Base-by-base conservation (phyloP, 2,329 filamentous ascomycete genomes). In the Phyllosticta citriasiana region DNA sequence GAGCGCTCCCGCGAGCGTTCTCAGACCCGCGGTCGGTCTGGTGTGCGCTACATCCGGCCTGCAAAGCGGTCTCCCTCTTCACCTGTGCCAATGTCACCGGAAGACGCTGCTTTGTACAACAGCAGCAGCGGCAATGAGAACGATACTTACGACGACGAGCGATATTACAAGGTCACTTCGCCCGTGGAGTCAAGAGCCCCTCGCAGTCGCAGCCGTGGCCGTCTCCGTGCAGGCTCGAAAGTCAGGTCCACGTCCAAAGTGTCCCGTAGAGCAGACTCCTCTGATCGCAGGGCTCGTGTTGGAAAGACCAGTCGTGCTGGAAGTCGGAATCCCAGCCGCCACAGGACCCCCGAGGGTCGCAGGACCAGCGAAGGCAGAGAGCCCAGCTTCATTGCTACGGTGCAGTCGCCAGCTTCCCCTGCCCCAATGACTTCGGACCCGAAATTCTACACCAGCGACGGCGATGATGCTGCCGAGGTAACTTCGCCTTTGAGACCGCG, bases 61-160 rank as follows among this genome's bases (percentile, higher is more conserved):
- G 84, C 86, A 12, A 96, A 96, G 74, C 82, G 89, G 24, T 97
- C 93, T 1, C 93, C 93, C 0, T 95, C 91, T 1, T 97, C 93
- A 0, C 93, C 93, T 0, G 82, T 96, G 1, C 91, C 92, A 2
- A 97, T 97, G 92, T 96, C 92, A 2, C 91, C 91, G 0, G 90
- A 96, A 67, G 91, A 97, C 68, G 74, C 78, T 19, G 75, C 74
- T 2, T 69, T 77, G 12, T 71, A 71, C 72, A 89, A 63, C 69
- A 75, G 57, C 27, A 69, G 71, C 53, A 69, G 71, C 53, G 65
- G 64, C 14, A 70, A 72, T 4, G 77, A 75, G 63, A 72, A 76
- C 7, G 80, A 80, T 10, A 76, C 72, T 24, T 77, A 76, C 33
- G 76, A 80, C 24, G 78, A 80, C 27, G 78, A 80, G 65, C 68